phyloP scores from a whole-genome alignment of 495 filamentous ascomycete species.

The Filosporella fistucella region DNA sequence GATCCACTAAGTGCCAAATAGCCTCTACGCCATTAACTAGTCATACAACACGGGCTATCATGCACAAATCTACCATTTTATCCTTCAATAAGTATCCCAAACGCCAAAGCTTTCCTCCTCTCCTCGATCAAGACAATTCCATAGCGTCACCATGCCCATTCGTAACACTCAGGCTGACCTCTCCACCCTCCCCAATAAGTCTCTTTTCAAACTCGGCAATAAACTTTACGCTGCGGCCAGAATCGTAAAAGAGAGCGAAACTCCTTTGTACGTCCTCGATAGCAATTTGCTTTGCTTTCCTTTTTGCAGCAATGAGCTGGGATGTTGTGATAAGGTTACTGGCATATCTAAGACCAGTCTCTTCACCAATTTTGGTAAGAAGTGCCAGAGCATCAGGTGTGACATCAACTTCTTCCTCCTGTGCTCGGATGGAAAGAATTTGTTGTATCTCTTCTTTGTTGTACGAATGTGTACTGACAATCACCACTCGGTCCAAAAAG shows the following conservation, averaged over 20 bases:
- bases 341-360: conserved; percentile 87
- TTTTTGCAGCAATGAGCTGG: conserved; percentile 72
- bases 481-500: conserved; percentile 93
- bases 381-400: conserved; percentile 84
- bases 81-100: conserved; percentile 2
- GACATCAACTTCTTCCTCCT: conserved; percentile 93
- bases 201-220: conserved; percentile 86
- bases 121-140: conserved; percentile 62
- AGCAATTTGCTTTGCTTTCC: conserved; percentile 71
- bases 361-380: conserved; percentile 90
- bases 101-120: conserved; percentile 1
- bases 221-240: conserved; percentile 81
- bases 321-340: conserved; percentile 95
- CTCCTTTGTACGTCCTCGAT: conserved; percentile 88
- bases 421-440: conserved; percentile 84
- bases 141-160: conserved; percentile 73
- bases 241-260: conserved; percentile 91
- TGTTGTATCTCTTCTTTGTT: conserved; percentile 78
- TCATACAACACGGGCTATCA: neutral
- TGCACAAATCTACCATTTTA: neutral
- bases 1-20: no score
- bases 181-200: conserved; percentile 83
- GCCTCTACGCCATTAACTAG: no score
- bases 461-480: conserved; percentile 95
- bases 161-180: conserved; percentile 60